These are phyloP conservation scores for Parachaetomium inaequale DNA, from an alignment of 495 filamentous ascomycete species.

Conservation along the genomic window DNA sequence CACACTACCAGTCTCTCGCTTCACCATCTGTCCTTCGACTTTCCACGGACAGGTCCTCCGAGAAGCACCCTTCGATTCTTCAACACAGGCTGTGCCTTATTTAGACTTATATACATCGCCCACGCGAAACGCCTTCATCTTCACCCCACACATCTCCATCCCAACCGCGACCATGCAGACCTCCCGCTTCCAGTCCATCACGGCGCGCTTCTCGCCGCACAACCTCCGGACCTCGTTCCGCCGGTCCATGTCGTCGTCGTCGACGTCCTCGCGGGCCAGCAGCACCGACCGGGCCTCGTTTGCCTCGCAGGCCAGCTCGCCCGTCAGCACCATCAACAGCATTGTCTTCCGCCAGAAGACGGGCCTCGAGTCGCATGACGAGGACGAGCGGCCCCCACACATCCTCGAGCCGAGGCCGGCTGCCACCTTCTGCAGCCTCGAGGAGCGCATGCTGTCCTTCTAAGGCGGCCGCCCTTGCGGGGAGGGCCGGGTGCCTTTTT, in stretches of 20 bases:
- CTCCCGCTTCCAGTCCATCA: constrained; percentile 50
- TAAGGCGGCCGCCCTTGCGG: too few species aligned
- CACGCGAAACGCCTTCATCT: constrained; percentile 6
- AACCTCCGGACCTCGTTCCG: constrained; percentile 50
- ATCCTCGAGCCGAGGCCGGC: constrained; percentile 54
- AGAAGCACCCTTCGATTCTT: constrained; percentile 22
- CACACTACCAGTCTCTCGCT: constrained; percentile 18
- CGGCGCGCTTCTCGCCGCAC: constrained; percentile 44
- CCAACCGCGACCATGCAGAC: constrained; percentile 37
- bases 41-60: constrained; percentile 20
- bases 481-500: background rate
- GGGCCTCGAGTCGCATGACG: constrained; percentile 47
- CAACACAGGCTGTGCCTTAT: constrained; percentile 40
- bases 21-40: constrained; percentile 27
- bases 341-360: constrained; percentile 49
- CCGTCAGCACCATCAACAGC: constrained; percentile 49
- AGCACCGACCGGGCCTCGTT: constrained; percentile 38
- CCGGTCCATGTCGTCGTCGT: constrained; percentile 43
- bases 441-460: constrained; percentile 47
- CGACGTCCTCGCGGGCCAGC: constrained; percentile 36
- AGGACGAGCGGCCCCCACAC: constrained; percentile 40
- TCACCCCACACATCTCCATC: constrained; percentile 8
- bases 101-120: constrained; percentile 9
- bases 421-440: constrained; percentile 52
- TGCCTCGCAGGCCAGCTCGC: constrained; percentile 40